A percentile compares a stretch with the other conserved stretches of the same genome.
Conservation (phyloP, 345 rosid genomes). For the Punica granatum region DNA sequence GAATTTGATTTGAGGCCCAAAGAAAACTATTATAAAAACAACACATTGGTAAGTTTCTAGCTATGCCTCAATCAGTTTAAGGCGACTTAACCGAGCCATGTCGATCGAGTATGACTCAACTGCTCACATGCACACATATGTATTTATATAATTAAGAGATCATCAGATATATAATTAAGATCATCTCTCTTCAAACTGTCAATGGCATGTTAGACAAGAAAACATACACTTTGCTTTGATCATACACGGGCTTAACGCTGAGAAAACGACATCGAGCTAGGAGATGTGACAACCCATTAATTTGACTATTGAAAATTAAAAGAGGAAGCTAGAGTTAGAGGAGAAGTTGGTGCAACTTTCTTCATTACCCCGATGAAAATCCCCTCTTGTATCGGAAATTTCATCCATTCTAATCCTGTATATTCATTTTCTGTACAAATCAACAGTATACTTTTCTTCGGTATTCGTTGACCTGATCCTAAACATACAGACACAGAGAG, state of each 20-base stretch:
- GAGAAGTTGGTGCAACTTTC: constrained; percentile 12
- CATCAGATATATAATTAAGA: not conserved
- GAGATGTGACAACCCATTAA: constrained; percentile 1
- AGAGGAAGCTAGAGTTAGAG: constrained; percentile 7
- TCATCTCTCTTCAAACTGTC: not conserved
- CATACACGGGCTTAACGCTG: not conserved
- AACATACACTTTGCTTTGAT: constrained; percentile 1
- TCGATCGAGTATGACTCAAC: not conserved
- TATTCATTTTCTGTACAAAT: too few species aligned
- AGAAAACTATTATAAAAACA: too few species aligned
- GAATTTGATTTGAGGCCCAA: too few species aligned
- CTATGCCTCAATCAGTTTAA: too few species aligned
- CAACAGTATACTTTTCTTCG: not conserved
- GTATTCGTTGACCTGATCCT: too few species aligned
- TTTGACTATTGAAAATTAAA: constrained; percentile 2
- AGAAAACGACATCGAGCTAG: not conserved
- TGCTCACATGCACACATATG: too few species aligned
- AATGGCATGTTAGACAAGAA: not conserved
- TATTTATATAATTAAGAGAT: not conserved
- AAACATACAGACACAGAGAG: too few species aligned
- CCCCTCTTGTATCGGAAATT: not conserved
- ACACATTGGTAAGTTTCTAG: too few species aligned
- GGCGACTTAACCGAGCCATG: too few species aligned
- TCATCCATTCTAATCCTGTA: not conserved
- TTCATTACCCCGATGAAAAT: not conserved